Conservation (phyloP, 2,329 filamentous ascomycete species). For the Verticillium albo-atrum region DNA sequence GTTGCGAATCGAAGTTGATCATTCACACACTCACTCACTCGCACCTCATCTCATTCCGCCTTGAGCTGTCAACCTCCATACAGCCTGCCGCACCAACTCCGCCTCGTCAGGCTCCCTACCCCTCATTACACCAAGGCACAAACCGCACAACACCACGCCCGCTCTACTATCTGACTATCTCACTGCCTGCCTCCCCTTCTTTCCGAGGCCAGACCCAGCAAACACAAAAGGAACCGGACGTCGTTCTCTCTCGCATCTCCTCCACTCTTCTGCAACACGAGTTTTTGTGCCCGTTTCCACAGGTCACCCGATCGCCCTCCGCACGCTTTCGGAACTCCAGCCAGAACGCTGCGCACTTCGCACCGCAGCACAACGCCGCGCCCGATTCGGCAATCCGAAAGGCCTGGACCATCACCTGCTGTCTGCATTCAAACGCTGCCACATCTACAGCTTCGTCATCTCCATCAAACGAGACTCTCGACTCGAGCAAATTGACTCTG, state of each 20-base stretch:
- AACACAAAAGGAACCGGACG: not conserved
- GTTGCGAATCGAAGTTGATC: not conserved
- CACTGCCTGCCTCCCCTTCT: not conserved
- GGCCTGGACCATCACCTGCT: not conserved
- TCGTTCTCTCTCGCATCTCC: not conserved
- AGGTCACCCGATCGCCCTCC: not conserved
- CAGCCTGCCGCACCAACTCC: not conserved
- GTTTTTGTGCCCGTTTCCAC: not conserved
- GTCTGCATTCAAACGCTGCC: not conserved
- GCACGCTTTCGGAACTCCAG: not conserved
- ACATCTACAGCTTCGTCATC: too few species aligned
- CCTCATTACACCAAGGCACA: not conserved
- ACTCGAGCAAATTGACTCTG: not conserved
- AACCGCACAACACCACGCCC: too few species aligned
- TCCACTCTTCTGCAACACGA: not conserved
- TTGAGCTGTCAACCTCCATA: not conserved
- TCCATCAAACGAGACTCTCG: not conserved
- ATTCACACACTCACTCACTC: not conserved
- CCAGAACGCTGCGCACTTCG: not conserved
- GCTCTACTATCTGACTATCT: not conserved
- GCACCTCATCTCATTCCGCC: not conserved
- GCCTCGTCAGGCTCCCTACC: not conserved
- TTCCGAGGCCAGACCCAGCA: not conserved
- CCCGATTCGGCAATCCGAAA: not conserved
- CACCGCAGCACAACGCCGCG: not conserved